A percentile compares a stretch with the other conserved stretches of the same genome.
phyloP scores from a whole-genome alignment of 2,329 filamentous ascomycete species.

The Ilyonectria mors-panacis region DNA sequence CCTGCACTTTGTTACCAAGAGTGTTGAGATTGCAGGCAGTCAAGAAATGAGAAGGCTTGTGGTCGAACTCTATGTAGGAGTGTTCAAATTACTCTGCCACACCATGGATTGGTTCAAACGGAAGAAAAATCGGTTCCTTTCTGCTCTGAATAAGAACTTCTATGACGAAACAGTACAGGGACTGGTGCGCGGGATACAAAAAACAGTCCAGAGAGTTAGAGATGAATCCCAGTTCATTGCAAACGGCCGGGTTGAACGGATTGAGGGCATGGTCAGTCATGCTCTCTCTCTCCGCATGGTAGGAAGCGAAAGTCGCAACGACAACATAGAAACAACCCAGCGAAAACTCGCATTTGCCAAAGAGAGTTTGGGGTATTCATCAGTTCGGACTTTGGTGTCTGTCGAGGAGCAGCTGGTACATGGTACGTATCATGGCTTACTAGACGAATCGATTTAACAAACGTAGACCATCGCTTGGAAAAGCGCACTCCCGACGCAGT shows the following conservation, averaged over 20 bases:
- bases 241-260: background rate
- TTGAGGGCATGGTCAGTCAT: background rate
- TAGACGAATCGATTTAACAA: too few species aligned
- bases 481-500: background rate
- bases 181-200: background rate
- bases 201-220: background rate
- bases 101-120: slow-evolving; percentile 7
- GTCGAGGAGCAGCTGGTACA: background rate
- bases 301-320: background rate
- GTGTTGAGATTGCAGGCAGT: background rate
- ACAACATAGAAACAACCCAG: background rate
- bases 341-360: background rate
- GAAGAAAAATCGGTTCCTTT: background rate
- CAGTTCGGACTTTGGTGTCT: background rate
- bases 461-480: too few species aligned
- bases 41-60: slow-evolving; percentile 6
- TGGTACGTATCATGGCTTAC: background rate
- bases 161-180: background rate
- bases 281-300: background rate
- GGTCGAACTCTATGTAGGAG: background rate
- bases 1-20: slow-evolving; percentile 1
- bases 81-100: slow-evolving; percentile 9
- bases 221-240: background rate
- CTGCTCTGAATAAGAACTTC: slow-evolving; percentile 3
- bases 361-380: background rate